Evolutionary conservation across 2,329 filamentous ascomycete species (phyloP), one percentile per base, ranked within the genome.

Genomic region (Pseudopithomyces maydicus): DNA sequence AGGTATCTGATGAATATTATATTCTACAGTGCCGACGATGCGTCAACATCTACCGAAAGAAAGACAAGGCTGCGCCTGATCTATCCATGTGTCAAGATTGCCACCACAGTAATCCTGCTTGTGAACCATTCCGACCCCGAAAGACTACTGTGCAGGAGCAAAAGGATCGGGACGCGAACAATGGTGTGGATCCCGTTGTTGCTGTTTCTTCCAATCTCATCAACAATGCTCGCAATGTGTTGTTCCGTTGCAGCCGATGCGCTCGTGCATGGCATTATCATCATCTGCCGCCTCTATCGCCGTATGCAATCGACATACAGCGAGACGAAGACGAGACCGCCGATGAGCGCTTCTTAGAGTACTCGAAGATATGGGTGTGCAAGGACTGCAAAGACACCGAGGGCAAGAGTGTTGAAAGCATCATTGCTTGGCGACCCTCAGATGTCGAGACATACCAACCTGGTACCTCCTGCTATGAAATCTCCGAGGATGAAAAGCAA

Each of bases 21-120:
- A 88, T 99, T 15, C 79, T 99, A 38, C 95, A 99, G 72, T 99
- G 95, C 77, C 89, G 88, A 63, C 90, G 88, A 55, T 99, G 95
- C 72, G 84, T 98, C 59, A 88, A 88, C 3, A 71, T 83, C 19
- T 83, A 87, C 44, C 79, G 81, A 58, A 87, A 87, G 70, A 93
- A 90, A 67, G 91, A 97, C 62, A 61, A 68, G 0, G 82, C 80
- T 17, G 87, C 88, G 1, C 93, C 95, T 0, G 83, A 87, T 58
- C 83, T 92, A 44, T 86, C 88, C 56, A 80, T 80, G 44, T 99
- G 96, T 68, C 85, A 90, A 58, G 79, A 77, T 6, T 99, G 95
- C 71, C 84, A 82, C 52, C 71, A 81, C 32, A 70, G 79, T n/a
- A 91, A 91, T 1, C 72, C 74, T 0, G 84, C 92, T n/a, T 97